These are phyloP conservation scores for Neurospora sp. DNA, from an alignment of 495 filamentous ascomycete species.

Conservation along the genomic window DNA sequence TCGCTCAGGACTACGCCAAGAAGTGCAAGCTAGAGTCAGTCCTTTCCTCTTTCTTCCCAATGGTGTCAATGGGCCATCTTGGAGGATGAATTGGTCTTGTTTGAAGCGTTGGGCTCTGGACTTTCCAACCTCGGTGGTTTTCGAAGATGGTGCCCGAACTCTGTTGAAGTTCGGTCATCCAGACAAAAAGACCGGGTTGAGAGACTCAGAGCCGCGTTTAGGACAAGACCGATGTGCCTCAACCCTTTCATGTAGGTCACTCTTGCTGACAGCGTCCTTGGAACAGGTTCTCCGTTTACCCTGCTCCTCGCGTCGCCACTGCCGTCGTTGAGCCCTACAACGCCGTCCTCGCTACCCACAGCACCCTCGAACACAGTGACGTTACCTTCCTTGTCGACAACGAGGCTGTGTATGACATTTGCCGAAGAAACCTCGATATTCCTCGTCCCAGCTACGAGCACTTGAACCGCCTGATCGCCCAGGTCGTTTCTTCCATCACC, in stretches of 20 bases:
- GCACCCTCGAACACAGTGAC: conserved; percentile 87
- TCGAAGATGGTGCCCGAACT: neutral
- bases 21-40: conserved; percentile 75
- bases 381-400: conserved; percentile 91
- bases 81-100: neutral
- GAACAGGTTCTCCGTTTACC: conserved; percentile 65
- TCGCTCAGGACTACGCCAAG: conserved; percentile 84
- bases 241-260: neutral
- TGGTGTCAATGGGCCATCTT: neutral
- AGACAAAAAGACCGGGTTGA: neutral
- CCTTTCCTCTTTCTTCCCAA: neutral
- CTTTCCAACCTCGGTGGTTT: neutral
- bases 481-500: conserved; percentile 87
- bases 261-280: neutral
- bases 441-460: conserved; percentile 80
- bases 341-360: conserved; percentile 82
- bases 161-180: neutral
- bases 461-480: conserved; percentile 81
- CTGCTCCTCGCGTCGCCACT: conserved; percentile 73
- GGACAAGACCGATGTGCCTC: neutral
- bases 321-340: conserved; percentile 93
- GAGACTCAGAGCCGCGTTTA: neutral
- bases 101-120: neutral
- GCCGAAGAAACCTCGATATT: conserved; percentile 79
- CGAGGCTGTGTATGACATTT: conserved; percentile 89